Evolutionary conservation across 768 basidiomycete species (phyloP).

Genomic region (Serendipita indica): DNA sequence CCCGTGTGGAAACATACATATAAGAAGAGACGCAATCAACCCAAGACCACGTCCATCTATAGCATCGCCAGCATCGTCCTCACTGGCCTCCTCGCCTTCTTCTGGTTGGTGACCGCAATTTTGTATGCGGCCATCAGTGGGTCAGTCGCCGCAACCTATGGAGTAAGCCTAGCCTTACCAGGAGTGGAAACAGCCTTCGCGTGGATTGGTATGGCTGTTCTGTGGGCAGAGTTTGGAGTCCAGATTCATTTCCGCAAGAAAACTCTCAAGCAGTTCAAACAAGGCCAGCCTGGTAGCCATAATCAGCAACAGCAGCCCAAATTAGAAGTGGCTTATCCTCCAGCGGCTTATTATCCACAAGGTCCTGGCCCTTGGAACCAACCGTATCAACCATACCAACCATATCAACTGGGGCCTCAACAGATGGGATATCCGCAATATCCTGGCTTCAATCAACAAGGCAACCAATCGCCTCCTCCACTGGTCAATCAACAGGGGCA

Average conservation of each 20-base stretch:
- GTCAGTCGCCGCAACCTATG: not conserved
- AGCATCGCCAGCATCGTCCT: not conserved
- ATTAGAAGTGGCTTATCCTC: no score
- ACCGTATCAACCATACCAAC: no score
- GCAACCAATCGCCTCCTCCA: no score
- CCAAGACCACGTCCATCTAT: not conserved
- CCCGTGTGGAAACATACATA: not conserved
- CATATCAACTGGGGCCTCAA: no score
- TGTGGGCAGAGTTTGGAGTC: conserved; percentile 1
- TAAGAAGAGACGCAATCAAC: not conserved
- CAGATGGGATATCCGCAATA: no score
- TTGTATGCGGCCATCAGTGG: not conserved
- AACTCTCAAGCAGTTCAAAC: not conserved
- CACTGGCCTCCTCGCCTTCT: not conserved
- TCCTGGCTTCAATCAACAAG: no score
- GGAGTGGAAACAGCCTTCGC: not conserved
- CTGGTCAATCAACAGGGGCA: no score
- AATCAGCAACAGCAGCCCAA: no score
- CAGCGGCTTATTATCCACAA: no score
- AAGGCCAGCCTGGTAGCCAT: no score
- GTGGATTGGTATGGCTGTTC: not conserved
- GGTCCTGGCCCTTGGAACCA: no score
- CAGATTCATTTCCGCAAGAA: not conserved
- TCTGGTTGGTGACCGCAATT: not conserved
- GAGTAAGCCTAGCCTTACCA: not conserved